Evolutionary conservation across 2,329 filamentous ascomycete species (phyloP), one percentile per base, ranked within the genome.

Genomic region (Chaetothyriales sp.): DNA sequence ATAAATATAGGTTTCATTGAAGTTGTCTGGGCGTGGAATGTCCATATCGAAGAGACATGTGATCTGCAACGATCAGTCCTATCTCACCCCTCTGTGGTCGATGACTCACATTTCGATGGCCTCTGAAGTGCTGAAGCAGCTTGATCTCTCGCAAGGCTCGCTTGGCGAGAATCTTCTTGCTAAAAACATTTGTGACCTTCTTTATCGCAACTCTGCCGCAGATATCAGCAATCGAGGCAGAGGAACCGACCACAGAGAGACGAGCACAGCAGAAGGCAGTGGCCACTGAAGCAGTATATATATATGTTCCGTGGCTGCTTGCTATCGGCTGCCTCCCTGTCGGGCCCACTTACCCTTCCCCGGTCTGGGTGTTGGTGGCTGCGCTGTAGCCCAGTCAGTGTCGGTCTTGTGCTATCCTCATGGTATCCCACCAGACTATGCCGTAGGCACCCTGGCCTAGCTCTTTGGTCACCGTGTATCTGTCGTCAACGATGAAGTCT

Each of bases 101-200:
- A 25, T 25, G 22, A 72, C 81, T 71, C 74, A 89, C 84, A 69
- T 90, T 90, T 64, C 86, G 83, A 65, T 90, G 86, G 50, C 86
- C 86, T 64, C 92, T 81, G 74, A 98, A 98, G 72, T 98, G 92
- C 74, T 97, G 90, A 59, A 98, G 77, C 62, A 98, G 80, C 80
- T 97, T 98, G 73, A 98, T 97, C 74, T 98, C 92, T 70, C 92
- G 83, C 76, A 98, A 72, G 48, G 92, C 92, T 66, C 92, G 86
- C 82, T 98, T 98, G 64, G 92, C 92, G 61, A 98, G 78, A 62
- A 98, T 98, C 81, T 97, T 97, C 76, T 98, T 98, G 79, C 89
- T 95, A 73, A 98, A 98, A 64, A 98, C 90, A 85, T 98, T 98
- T 75, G 92, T 98, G 68, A 98, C 88, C 73, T 98, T 98, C 74